A percentile compares a stretch with the other conserved stretches of the same genome.
Conservation (phyloP, 768 basidiomycete genomes). For the Inosperma sp. region DNA sequence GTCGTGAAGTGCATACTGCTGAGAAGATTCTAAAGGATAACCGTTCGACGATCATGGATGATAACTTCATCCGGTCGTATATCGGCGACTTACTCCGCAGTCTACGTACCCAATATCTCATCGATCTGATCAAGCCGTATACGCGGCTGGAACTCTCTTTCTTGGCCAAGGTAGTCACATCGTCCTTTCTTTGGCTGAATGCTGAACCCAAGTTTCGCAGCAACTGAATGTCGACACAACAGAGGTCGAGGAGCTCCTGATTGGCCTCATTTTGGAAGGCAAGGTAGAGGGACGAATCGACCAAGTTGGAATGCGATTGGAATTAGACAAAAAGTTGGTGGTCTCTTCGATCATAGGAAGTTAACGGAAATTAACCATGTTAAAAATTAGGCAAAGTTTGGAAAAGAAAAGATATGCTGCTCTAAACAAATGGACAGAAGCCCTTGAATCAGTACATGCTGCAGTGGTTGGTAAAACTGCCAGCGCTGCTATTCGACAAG, state of each 20-base stretch:
- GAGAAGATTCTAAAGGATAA: constrained; percentile 95
- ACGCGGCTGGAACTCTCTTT: constrained; percentile 90
- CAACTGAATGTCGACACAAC: constrained; percentile 91
- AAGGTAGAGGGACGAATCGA: constrained; percentile 96
- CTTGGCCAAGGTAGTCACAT: constrained; percentile 70
- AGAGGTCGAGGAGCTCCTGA: constrained; percentile 91
- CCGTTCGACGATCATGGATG: constrained; percentile 92
- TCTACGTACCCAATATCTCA: constrained; percentile 91
- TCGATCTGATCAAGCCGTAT: constrained; percentile 98
- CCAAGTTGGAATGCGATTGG: constrained; percentile 90
- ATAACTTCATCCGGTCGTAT: constrained; percentile 89
- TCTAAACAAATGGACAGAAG: constrained; percentile 75
- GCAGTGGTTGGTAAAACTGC: constrained; percentile 72
- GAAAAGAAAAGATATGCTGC: constrained; percentile 85
- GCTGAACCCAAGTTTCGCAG: constrained; percentile 35
- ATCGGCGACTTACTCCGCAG: constrained; percentile 95
- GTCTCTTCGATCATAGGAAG: not conserved
- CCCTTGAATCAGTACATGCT: constrained; percentile 73
- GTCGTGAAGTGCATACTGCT: constrained; percentile 93
- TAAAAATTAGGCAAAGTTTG: constrained; percentile 61
- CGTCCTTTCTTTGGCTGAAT: not conserved
- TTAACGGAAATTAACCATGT: constrained; percentile 20
- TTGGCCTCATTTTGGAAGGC: constrained; percentile 93
- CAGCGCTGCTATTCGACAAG: constrained; percentile 34
- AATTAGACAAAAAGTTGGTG: constrained; percentile 81